Base-by-base conservation (phyloP, 257 asterid genomes). In the Nyctanthes arbortristis region DNA sequence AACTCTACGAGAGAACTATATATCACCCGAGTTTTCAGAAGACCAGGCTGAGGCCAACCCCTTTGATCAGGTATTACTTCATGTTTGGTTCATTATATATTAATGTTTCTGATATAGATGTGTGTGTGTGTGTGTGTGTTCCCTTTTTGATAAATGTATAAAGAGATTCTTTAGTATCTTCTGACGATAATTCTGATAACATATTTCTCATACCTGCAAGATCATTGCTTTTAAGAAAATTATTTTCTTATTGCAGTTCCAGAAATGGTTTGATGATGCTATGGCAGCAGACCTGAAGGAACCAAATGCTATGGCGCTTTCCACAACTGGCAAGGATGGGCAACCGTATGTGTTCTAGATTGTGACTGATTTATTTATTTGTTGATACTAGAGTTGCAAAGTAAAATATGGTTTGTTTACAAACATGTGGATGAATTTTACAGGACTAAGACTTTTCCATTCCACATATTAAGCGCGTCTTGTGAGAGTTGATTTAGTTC, bases 191-290 rank as follows among this genome's bases (percentile, higher is more conserved):
- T 61, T 67, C 52, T 52, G 59, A 31, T 61, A 60, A 37, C 8
- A 47, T 20, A 57, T 69, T 18, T 69, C 28, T 14, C 58, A 40
- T 37, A 67, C 63, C 36, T 60, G 31, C 55, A 39, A 62, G 35
- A 45, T 63, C 35, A 40, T 13, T 56, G 24, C 61, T 60, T 58
- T 67, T 30, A 61, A 61, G 75, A 73, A 43, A 65, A 69, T 57
- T 33, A 28, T 58, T 65, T 61, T 69, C 49, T 60, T 79, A 28
- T n/a, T 80, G 75, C 78, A 93, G 98, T 93, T 93, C 80, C 95
- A 87, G 61, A 90, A 81, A 76, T 90, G 98, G 98, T 93, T 93
- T 74, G 96, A 90, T 78, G 98, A 90, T 85, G 98, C 91, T 69
- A 39, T 93, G 78, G 87, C 89, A 0, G 85, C 98, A 36, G 85